Evolutionary conservation across 176 grass and related monocot genomes (phyloP), one percentile per base, ranked within the genome.

Genomic region (Themeda triandra): DNA sequence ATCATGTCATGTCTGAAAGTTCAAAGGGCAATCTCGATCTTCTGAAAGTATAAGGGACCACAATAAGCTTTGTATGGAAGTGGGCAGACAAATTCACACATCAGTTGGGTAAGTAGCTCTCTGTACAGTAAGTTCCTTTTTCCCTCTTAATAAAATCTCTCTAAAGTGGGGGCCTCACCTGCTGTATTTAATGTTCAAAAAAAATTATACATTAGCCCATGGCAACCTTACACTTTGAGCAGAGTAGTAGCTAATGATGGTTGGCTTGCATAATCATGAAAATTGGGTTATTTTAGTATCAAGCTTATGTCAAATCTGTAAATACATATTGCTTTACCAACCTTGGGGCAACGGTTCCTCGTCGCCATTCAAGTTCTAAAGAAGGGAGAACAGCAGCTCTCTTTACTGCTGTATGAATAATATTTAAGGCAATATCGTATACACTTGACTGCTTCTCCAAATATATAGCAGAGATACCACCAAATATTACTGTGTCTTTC

Each of bases 351-450:
- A 93, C 85, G 80, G 82, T 66, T 80, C 91, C 91, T 80, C 82
- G 82, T 36, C 87, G 80, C 95, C 95, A 98, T 80, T 98, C 92
- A 66, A 86, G 89, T 86, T 98, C 95, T 42, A 98, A 72, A 80
- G 95, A 98, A 66, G 95, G 92, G 51, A 98, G 90, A 75, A 98
- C 87, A 59, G 45, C 75, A 84, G 90, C 91, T 83, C 88, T 92
- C 87, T 76, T 90, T 37, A 94, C 87, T 70, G 92, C 95, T 73
- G 66, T 88, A 64, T 85, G 86, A 59, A 98, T 93, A 76, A 98
- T 79, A 88, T 90, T 93, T 77, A 98, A 80, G 33, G 92, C 89
- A 84, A 93, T 86, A 44, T 83, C 64, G n/a, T 76, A 90, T 73
- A 77, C 59, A 36, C 73, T 92, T 79, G 89, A 81, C 76, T 90